Base-by-base conservation (phyloP, 106 monocot genomes). In the Posidonia australis region DNA sequence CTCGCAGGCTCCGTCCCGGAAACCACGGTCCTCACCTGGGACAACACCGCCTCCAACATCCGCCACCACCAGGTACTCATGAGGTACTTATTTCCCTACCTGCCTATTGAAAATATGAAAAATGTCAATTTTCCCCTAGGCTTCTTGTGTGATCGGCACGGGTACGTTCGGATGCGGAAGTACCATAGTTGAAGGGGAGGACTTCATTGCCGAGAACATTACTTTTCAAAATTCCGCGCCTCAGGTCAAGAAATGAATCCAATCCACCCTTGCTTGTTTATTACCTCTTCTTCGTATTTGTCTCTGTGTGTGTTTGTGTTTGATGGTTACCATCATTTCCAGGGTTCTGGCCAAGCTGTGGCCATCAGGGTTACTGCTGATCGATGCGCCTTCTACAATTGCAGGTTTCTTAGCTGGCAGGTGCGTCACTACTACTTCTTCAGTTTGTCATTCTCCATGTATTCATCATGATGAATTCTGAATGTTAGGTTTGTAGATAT, bases 311-410 rank as follows among this genome's bases (percentile, higher is more conserved):
- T 54, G 58, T 51, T 2, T 36, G 2, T 36, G 2, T 36, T 36
- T 36, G 36, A 36, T 36, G 36, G 36, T 36, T 36, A 36, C 36
- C 7, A 36, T 36, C 36, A 7, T 36, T 36, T 36, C 36, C 48
- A 94, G 93, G 89, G 93, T 51, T 86, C 93, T 9, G 93, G 93
- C 13, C 93, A 94, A 70, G 93, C 93, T 26, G 93, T 94, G 45
- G 89, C 93, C 1, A 63, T 94, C 12, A 78, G 93, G 51, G 89
- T 86, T 24, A 94, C 93, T 10, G 93, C 89, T 5, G 93, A 94
- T 74, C 70, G 93, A n/a, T 86, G 93, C 24, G 82, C 86, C 1
- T 94, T 94, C 66, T 94, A 89, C 60, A 86, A 86, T 64, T 94
- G 93, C 70, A 78, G 86, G 51, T 94, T 94, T 69, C 89, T 94